Evolutionary conservation across 495 filamentous ascomycete genomes (phyloP).

Genomic region (Schizothecium vesticola): DNA sequence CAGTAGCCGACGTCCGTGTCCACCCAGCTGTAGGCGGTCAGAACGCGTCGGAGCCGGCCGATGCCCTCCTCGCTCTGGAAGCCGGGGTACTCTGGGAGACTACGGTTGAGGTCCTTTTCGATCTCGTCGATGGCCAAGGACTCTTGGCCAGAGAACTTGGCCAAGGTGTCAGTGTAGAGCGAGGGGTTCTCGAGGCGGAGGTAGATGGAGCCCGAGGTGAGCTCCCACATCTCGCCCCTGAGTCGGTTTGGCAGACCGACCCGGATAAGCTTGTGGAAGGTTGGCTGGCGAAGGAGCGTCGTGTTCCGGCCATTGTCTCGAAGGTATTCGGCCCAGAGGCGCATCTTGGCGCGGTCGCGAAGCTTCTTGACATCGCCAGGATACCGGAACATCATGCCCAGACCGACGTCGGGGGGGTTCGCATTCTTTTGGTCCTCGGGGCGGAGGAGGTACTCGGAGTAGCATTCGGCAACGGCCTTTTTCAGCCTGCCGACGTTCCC

Average conservation of each 20-base stretch:
- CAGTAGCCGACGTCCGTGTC: conserved; percentile 95
- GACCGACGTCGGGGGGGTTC: conserved; percentile 76
- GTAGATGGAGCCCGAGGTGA: conserved; percentile 85
- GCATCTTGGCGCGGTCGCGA: conserved; percentile 93
- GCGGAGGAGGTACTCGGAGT: conserved; percentile 85
- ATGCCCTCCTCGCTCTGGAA: conserved; percentile 97
- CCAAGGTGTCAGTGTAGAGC: conserved; percentile 74
- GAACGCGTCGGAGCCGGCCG: conserved; percentile 76
- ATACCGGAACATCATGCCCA: conserved; percentile 91
- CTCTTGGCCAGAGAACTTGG: conserved; percentile 72
- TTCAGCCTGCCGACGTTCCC: conserved; percentile 80
- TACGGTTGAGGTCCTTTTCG: conserved; percentile 94
- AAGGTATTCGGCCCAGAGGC: conserved; percentile 93
- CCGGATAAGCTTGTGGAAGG: conserved; percentile 93
- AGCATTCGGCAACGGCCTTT: conserved; percentile 72
- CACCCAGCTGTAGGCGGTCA: conserved; percentile 95
- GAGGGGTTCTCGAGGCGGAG: conserved; percentile 79
- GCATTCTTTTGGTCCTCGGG: conserved; percentile 52
- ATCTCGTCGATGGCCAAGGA: conserved; percentile 98
- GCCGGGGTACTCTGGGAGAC: conserved; percentile 91
- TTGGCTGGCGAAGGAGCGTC: conserved; percentile 88
- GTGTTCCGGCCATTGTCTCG: conserved; percentile 92
- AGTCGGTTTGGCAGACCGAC: conserved; percentile 92
- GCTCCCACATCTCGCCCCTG: conserved; percentile 92
- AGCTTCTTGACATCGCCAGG: conserved; percentile 95